These are phyloP conservation scores for Jackrogersella minutella DNA, from an alignment of 495 filamentous ascomycete genomes.

Conservation along the genomic window DNA sequence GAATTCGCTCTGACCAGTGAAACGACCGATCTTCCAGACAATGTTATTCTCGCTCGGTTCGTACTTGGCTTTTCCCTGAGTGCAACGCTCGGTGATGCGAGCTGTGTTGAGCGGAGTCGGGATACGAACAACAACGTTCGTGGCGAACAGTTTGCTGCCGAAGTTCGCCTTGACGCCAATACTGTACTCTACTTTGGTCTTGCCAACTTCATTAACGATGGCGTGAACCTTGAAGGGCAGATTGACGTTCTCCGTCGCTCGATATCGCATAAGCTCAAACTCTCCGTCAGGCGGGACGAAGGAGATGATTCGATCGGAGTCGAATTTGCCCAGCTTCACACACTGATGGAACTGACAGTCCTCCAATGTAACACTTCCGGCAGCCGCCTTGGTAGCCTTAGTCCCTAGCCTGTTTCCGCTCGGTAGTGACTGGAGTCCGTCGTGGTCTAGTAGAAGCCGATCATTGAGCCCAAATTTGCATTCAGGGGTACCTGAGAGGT, in stretches of 20 bases:
- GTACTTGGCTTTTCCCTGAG: constrained; percentile 97
- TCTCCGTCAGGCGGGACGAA: constrained; percentile 98
- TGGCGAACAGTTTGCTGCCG: constrained; percentile 93
- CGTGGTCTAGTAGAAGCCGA: constrained; percentile 86
- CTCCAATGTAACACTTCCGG: constrained; percentile 94
- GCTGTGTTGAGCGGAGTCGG: constrained; percentile 98
- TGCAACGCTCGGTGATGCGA: constrained; percentile 89
- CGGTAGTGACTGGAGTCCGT: constrained; percentile 68
- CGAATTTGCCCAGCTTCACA: constrained; percentile 96
- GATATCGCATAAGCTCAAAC: constrained; percentile 99
- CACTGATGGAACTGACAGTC: constrained; percentile 99
- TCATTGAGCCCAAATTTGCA: constrained; percentile 99
- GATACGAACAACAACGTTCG: constrained; percentile 94
- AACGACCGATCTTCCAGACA: constrained; percentile 98
- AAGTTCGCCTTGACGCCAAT: constrained; percentile 98
- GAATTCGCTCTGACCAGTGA: constrained; percentile 94
- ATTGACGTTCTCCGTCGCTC: constrained; percentile 99
- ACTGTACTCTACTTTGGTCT: constrained; percentile 98
- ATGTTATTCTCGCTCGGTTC: constrained; percentile 98
- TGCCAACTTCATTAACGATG: constrained; percentile 96
- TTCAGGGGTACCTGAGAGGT: constrained; percentile 94
- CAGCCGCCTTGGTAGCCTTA: constrained; percentile 93
- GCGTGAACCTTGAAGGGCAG: constrained; percentile 98
- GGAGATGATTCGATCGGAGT: constrained; percentile 95
- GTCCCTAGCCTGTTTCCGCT: constrained; percentile 74